phyloP scores from a whole-genome alignment of 768 basidiomycete species.

The Tricholoma flavovirens region DNA sequence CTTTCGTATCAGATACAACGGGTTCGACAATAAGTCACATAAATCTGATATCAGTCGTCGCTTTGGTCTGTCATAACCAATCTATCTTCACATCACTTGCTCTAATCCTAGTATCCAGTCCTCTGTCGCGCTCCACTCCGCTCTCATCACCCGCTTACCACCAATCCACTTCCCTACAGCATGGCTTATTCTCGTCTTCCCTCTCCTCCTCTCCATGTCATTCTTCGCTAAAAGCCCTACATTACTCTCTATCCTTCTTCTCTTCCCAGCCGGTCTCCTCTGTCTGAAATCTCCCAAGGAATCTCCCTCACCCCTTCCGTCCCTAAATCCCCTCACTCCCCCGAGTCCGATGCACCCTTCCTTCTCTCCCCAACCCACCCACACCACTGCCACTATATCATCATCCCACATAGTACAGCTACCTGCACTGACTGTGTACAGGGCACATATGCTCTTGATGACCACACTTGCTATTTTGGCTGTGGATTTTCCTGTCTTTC shows the following conservation, averaged over 20 bases:
- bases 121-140: slow-evolving; percentile 67
- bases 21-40: slow-evolving; percentile 68
- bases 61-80: slow-evolving; percentile 23
- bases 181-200: slow-evolving; percentile 63
- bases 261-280: slow-evolving; percentile 40
- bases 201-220: slow-evolving; percentile 81
- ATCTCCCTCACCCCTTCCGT: slow-evolving; percentile 48
- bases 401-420: slow-evolving; percentile 37
- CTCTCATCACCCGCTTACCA: slow-evolving; percentile 45
- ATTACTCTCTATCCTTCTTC: slow-evolving; percentile 43
- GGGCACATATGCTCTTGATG: slow-evolving; percentile 94
- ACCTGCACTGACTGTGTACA: slow-evolving; percentile 79
- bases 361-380: not conserved
- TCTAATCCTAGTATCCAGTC: slow-evolving; percentile 35
- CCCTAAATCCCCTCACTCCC: slow-evolving; percentile 11
- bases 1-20: slow-evolving; percentile 68
- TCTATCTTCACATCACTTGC: not conserved
- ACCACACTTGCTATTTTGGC: slow-evolving; percentile 89
- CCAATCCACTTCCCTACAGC: slow-evolving; percentile 40
- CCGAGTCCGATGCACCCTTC: slow-evolving; percentile 5
- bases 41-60: slow-evolving; percentile 53
- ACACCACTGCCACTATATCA: slow-evolving; percentile 4
- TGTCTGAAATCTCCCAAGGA: slow-evolving; percentile 37
- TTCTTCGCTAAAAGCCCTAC: slow-evolving; percentile 56
- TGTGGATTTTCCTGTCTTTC: slow-evolving; percentile 93